A percentile compares a stretch with the other conserved stretches of the same genome.
These are phyloP conservation scores for Fusarium sulawesiense DNA, from an alignment of 2,329 filamentous ascomycete genomes.

Conservation along the genomic window DNA sequence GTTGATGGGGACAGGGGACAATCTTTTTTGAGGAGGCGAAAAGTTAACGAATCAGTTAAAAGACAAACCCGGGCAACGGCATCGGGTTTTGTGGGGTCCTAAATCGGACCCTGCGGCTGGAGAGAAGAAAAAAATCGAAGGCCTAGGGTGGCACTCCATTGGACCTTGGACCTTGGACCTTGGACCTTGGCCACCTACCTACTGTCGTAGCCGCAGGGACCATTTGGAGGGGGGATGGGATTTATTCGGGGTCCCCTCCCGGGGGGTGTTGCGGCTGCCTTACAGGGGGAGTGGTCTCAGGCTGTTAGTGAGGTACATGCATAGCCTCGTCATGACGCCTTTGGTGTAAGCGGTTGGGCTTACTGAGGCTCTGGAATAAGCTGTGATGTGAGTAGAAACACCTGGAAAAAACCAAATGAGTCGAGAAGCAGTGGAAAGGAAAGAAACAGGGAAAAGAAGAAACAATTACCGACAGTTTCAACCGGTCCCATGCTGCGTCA, in stretches of 20 bases:
- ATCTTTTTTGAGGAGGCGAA: constrained; percentile 18
- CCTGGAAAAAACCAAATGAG: constrained; percentile 16
- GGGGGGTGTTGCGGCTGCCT: constrained; percentile 7
- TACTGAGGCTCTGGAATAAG: constrained; percentile 6
- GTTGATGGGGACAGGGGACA: constrained; percentile 6
- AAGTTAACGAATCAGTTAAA: constrained; percentile 31
- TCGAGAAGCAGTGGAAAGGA: neutral
- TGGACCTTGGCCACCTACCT: constrained; percentile 34
- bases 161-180: constrained; percentile 24
- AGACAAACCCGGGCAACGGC: constrained; percentile 14
- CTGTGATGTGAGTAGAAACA: constrained; percentile 17
- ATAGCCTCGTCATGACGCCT: constrained; percentile 38
- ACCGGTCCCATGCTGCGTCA: constrained; percentile 11
- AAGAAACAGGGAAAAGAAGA: neutral
- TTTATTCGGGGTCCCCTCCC: constrained; percentile 5
- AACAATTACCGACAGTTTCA: neutral
- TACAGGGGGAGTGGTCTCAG: constrained; percentile 8
- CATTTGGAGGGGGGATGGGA: constrained; percentile 14
- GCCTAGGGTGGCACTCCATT: neutral
- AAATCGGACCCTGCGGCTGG: constrained; percentile 46
- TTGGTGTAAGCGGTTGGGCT: constrained; percentile 29
- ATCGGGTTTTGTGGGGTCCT: constrained; percentile 24
- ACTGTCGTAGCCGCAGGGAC: constrained; percentile 21
- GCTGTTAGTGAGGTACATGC: constrained; percentile 43
- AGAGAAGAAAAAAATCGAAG: constrained; percentile 44